A percentile compares a stretch with the other conserved stretches of the same genome.
Evolutionary conservation across 164 flowering plant genomes (phyloP).

Genomic region (Magnolia changhungtana): DNA sequence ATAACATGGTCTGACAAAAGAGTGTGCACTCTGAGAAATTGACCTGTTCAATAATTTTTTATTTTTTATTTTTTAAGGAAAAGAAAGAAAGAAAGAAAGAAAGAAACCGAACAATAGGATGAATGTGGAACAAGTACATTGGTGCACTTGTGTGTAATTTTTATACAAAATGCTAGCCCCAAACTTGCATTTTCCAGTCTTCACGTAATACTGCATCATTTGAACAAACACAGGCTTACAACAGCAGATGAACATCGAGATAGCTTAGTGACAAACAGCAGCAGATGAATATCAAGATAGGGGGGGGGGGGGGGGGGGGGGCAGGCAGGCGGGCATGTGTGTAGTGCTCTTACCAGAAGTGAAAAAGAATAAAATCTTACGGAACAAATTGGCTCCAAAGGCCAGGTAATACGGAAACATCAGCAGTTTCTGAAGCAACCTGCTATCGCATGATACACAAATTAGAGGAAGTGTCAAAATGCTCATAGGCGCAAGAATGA

Average conservation of each 20-base stretch:
- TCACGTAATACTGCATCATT: conserved; percentile 70
- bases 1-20: too few species aligned
- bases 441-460: conserved; percentile 19
- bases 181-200: conserved; percentile 91
- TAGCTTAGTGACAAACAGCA: not conserved
- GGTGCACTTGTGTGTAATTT: too few species aligned
- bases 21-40: too few species aligned
- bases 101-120: too few species aligned
- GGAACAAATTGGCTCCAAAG: conserved; percentile 79
- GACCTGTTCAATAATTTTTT: too few species aligned
- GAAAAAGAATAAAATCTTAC: conserved; percentile 35
- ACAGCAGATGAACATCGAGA: not conserved
- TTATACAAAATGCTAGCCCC: too few species aligned
- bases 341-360: not conserved
- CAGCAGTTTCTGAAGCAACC: conserved; percentile 39
- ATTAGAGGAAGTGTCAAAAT: not conserved
- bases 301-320: too few species aligned
- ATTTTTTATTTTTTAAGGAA: too few species aligned
- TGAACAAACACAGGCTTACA: not conserved
- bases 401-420: conserved; percentile 61
- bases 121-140: too few species aligned
- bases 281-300: not conserved
- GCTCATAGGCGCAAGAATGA: not conserved
- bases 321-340: too few species aligned
- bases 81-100: too few species aligned